These are phyloP conservation scores for Lactarius psammicola DNA, from an alignment of 768 basidiomycete species.

Conservation along the genomic window DNA sequence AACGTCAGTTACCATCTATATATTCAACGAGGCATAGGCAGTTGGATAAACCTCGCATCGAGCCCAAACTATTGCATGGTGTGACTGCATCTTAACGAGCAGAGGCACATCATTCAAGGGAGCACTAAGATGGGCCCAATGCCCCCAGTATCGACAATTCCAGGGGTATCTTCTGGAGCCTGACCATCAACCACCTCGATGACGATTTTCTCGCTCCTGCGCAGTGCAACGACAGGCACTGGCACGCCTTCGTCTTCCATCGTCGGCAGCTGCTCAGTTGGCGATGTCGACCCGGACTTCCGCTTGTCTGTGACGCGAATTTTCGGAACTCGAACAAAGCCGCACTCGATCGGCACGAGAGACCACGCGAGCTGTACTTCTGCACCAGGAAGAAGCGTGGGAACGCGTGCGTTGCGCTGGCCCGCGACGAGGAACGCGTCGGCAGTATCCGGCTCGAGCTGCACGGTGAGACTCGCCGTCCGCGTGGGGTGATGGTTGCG, in stretches of 20 bases:
- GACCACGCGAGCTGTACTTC: slow-evolving; percentile 68
- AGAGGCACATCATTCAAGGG: slow-evolving; percentile 13
- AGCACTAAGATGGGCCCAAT: slow-evolving; percentile 25
- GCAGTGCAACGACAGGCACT: slow-evolving; percentile 66
- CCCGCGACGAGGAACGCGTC: slow-evolving; percentile 86
- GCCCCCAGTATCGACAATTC: not conserved
- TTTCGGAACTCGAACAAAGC: slow-evolving; percentile 57
- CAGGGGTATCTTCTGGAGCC: not conserved
- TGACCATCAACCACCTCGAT: slow-evolving; percentile 50
- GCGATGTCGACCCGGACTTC: not conserved
- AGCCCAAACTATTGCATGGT: too few species aligned
- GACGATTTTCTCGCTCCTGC: slow-evolving; percentile 40
- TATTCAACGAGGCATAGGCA: not conserved
- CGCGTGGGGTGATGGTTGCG: slow-evolving; percentile 64
- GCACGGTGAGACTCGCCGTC: slow-evolving; percentile 67
- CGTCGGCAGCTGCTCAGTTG: slow-evolving; percentile 36
- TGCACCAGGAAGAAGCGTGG: slow-evolving; percentile 69
- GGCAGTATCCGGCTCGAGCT: slow-evolving; percentile 63
- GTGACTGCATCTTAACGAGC: not conserved
- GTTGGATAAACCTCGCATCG: not conserved
- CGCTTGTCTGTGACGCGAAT: slow-evolving; percentile 60
- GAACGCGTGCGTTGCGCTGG: slow-evolving; percentile 59
- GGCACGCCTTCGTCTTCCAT: slow-evolving; percentile 63
- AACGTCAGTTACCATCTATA: not conserved
- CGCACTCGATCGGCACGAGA: slow-evolving; percentile 73